These are phyloP conservation scores for Pythium angustatum DNA, from an alignment of 352 stramenopile genomes.

Conservation along the genomic window DNA sequence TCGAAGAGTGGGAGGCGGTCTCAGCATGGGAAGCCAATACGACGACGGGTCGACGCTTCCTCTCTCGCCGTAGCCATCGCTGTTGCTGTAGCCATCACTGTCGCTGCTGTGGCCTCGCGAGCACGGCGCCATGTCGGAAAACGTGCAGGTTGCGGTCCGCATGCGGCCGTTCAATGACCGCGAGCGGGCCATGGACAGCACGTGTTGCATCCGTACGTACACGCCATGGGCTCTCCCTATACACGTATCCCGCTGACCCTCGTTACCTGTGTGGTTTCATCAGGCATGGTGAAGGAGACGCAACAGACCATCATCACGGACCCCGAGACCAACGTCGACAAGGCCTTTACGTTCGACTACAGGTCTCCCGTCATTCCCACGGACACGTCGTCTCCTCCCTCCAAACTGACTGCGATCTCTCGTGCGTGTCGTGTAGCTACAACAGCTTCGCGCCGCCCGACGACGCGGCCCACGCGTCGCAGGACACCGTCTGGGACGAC, in stretches of 20 bases:
- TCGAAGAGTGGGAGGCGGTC: no score
- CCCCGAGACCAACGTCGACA: conserved; percentile 70
- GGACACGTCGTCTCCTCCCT: no score
- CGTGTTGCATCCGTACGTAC: conserved; percentile 51
- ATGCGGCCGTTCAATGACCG: conserved; percentile 83
- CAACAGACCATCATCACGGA: conserved; percentile 87
- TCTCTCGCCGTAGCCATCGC: no score
- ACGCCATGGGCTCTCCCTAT: not conserved
- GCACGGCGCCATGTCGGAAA: conserved; percentile 77
- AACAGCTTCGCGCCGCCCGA: conserved; percentile 69
- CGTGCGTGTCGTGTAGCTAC: no score
- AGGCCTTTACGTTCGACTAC: conserved; percentile 89
- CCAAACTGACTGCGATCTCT: no score
- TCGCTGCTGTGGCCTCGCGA: no score
- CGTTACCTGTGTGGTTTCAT: not conserved
- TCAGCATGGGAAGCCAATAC: not conserved
- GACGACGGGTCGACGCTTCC: not conserved
- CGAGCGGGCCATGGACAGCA: conserved; percentile 73
- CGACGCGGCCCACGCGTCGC: conserved; percentile 65
- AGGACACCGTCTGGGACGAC: conserved; percentile 86
- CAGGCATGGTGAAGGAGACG: conserved; percentile 78
- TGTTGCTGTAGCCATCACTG: no score
- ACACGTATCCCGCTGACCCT: not conserved
- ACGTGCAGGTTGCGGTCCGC: conserved; percentile 83
- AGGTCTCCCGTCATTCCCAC: no score